Percentiles rank a stretch among this genome's conserved stretches.
phyloP scores from a whole-genome alignment of 306 rosid species.

The Ormosia semicastrata region DNA sequence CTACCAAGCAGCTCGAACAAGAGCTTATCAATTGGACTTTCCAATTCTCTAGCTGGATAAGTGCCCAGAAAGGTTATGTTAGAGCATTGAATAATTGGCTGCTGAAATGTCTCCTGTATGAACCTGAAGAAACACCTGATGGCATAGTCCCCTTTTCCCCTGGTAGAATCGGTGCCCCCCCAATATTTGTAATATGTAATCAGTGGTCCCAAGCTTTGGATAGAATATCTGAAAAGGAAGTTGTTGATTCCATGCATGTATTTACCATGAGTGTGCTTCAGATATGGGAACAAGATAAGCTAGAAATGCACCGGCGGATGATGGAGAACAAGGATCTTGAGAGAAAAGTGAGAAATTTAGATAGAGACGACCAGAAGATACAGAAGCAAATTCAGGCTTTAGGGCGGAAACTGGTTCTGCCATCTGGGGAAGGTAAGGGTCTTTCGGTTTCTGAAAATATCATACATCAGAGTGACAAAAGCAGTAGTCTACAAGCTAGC shows the following conservation, averaged over 20 bases:
- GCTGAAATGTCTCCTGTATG: constrained; percentile 72
- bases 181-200: constrained; percentile 85
- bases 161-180: constrained; percentile 90
- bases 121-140: constrained; percentile 90
- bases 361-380: constrained; percentile 84
- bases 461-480: constrained; percentile 74
- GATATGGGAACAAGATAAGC: constrained; percentile 84
- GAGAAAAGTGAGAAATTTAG: constrained; percentile 66
- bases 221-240: constrained; percentile 86
- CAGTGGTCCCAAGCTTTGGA: constrained; percentile 97
- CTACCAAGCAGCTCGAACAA: constrained; percentile 76
- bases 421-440: constrained; percentile 54
- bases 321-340: constrained; percentile 76
- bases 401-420: constrained; percentile 61
- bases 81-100: constrained; percentile 91
- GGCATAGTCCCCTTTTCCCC: constrained; percentile 95
- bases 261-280: constrained; percentile 76
- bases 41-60: constrained; percentile 83
- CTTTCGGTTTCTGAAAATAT: constrained; percentile 57
- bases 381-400: constrained; percentile 89
- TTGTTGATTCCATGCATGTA: constrained; percentile 74
- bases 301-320: constrained; percentile 67
- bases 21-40: constrained; percentile 89
- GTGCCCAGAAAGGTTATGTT: constrained; percentile 86
- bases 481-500: constrained; percentile 77